Percentiles rank a stretch among this genome's conserved stretches.
These are phyloP conservation scores for Claviceps spartinae DNA, from an alignment of 2,329 filamentous ascomycete genomes.

Conservation along the genomic window DNA sequence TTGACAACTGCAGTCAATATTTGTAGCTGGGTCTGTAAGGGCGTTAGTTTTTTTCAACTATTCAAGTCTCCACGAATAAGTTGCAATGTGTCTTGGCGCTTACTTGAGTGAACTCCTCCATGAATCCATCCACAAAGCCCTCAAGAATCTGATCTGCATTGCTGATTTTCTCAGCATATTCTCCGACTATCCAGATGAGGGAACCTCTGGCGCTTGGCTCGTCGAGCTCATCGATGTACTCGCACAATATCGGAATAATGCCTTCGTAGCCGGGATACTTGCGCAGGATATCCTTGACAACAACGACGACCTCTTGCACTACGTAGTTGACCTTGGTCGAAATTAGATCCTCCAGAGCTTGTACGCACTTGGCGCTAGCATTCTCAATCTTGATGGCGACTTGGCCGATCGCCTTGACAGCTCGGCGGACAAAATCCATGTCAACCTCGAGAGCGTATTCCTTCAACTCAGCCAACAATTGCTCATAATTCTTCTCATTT, in stretches of 20 bases:
- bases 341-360: slow-evolving; percentile 83
- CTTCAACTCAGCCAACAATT: slow-evolving; percentile 84
- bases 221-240: slow-evolving; percentile 93
- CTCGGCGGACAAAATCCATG: slow-evolving; percentile 94
- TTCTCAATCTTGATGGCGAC: slow-evolving; percentile 97
- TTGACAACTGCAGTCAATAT: slow-evolving; percentile 96
- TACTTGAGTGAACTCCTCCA: slow-evolving; percentile 90
- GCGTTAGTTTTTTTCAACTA: slow-evolving; percentile 3
- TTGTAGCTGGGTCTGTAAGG: slow-evolving; percentile 74
- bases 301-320: slow-evolving; percentile 95
- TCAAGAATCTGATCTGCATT: slow-evolving; percentile 92
- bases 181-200: slow-evolving; percentile 96
- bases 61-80: not conserved
- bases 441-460: slow-evolving; percentile 97
- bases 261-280: slow-evolving; percentile 97
- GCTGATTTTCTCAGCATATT: slow-evolving; percentile 98
- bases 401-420: slow-evolving; percentile 92
- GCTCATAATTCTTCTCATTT: slow-evolving; percentile 92
- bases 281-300: slow-evolving; percentile 95
- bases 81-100: not conserved
- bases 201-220: slow-evolving; percentile 83
- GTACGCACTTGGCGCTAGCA: slow-evolving; percentile 90
- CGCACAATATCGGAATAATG: slow-evolving; percentile 89
- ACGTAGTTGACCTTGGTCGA: slow-evolving; percentile 98
- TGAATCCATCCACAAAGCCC: slow-evolving; percentile 85